A percentile compares a stretch with the other conserved stretches of the same genome.
These are phyloP conservation scores for Vaccinium macrocarpon DNA, from an alignment of 148 eudicot species.

Conservation along the genomic window DNA sequence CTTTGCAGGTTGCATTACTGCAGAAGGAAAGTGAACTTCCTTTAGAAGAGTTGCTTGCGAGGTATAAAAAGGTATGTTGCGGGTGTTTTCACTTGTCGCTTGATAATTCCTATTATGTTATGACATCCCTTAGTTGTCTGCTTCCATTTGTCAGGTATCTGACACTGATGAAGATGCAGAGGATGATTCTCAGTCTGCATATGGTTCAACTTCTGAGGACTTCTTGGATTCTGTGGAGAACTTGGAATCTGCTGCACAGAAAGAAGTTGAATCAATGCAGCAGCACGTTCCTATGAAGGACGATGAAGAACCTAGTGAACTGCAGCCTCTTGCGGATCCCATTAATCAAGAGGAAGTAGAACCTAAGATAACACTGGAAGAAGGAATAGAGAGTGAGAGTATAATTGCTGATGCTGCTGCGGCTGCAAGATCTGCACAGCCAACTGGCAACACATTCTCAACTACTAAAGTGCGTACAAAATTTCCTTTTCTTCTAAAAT, in stretches of 20 bases:
- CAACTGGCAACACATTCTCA: slow-evolving; percentile 92
- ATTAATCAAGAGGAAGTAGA: slow-evolving; percentile 34
- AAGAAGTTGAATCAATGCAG: slow-evolving; percentile 33
- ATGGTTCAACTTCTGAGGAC: slow-evolving; percentile 56
- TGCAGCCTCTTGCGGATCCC: slow-evolving; percentile 26
- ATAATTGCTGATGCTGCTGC: slow-evolving; percentile 97
- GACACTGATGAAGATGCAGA: slow-evolving; percentile 34
- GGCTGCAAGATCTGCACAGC: slow-evolving; percentile 98
- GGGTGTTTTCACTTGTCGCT: slow-evolving; percentile 10
- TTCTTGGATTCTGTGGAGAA: slow-evolving; percentile 33
- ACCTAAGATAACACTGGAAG: slow-evolving; percentile 33
- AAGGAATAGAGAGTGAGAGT: slow-evolving; percentile 58
- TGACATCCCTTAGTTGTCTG: slow-evolving; percentile 2
- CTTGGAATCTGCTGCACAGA: slow-evolving; percentile 33
- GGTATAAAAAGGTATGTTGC: slow-evolving; percentile 69
- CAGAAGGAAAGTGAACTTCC: slow-evolving; percentile 90
- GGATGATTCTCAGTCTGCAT: slow-evolving; percentile 46
- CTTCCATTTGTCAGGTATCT: slow-evolving; percentile 36
- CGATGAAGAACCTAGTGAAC: slow-evolving; percentile 35
- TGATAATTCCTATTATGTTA: background rate
- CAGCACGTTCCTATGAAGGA: slow-evolving; percentile 28
- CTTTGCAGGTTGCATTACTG: slow-evolving; percentile 72
- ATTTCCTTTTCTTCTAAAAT: slow-evolving; percentile 91
- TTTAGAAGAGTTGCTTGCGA: slow-evolving; percentile 75
- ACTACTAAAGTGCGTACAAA: slow-evolving; percentile 93